phyloP scores from a whole-genome alignment of 352 stramenopile genomes.

The Phytophthora sojae region DNA sequence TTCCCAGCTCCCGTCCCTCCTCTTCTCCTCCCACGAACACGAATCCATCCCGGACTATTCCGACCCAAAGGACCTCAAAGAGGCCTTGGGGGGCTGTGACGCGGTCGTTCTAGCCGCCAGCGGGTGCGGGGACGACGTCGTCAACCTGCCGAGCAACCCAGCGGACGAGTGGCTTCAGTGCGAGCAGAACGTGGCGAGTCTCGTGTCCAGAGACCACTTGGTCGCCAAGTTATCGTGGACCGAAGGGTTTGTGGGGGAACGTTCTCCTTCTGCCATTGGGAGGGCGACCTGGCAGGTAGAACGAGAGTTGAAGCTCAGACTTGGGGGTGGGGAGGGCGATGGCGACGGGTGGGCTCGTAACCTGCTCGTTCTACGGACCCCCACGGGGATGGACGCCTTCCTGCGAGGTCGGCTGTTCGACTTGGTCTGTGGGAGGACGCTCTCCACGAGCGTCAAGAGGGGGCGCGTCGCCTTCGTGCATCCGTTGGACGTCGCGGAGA shows the following conservation, averaged over 20 bases:
- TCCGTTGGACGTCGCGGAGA: constrained; percentile 64
- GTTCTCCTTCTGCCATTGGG: constrained; percentile 41
- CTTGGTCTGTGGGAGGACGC: constrained; percentile 69
- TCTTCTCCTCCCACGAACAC: constrained; percentile 41
- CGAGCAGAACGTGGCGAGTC: constrained; percentile 30
- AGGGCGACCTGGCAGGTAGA: constrained; percentile 60
- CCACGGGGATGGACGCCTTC: constrained; percentile 68
- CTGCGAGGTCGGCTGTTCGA: constrained; percentile 56
- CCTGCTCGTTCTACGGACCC: constrained; percentile 49
- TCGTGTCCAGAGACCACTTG: constrained; percentile 33
- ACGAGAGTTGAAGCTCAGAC: constrained; percentile 37
- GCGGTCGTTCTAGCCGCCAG: constrained; percentile 52
- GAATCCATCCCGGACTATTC: constrained; percentile 52
- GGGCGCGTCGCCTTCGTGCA: constrained; percentile 73
- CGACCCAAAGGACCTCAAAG: constrained; percentile 47
- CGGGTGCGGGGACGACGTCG: constrained; percentile 25
- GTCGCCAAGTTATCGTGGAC: constrained; percentile 72
- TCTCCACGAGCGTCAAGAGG: constrained; percentile 68
- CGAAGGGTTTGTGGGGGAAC: constrained; percentile 44
- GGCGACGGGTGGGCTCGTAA: constrained; percentile 10
- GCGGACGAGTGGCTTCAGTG: constrained; percentile 37
- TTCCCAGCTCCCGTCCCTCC: constrained; percentile 18
- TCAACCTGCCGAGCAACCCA: constrained; percentile 25
- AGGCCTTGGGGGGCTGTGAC: constrained; percentile 54
- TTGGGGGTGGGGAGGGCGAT: constrained; percentile 4